Evolutionary conservation across 768 basidiomycete genomes (phyloP), one percentile per base, ranked within the genome.

Genomic region (Suillus paluster): DNA sequence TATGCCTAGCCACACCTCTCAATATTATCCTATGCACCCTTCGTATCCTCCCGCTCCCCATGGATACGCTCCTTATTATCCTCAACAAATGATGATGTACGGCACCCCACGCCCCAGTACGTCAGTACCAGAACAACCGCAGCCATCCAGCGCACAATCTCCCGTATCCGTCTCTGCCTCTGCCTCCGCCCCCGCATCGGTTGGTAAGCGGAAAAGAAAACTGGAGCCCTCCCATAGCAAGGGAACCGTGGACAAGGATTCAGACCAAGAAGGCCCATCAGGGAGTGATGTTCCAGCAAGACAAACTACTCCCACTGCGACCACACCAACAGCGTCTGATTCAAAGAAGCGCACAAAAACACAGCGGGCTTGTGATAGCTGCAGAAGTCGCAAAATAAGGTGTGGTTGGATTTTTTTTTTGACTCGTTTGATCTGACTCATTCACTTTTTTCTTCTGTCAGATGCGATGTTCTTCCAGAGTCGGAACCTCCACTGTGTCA

Each of bases 281-380:
- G 81, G 81, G 57, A 81, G 74, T 70, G 83, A 85, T 64, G 71
- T 59, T 53, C 53, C 69, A 10, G 77, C 78, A 62, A 76, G 79
- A 55, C 75, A 72, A 12, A 61, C 71, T 6, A 63, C 76, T 2
- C 39, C 72, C 63, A 39, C 76, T 68, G 59, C 78, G 64, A 41
- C 64, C 39, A 64, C 74, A 48, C 50, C 69, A 60, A 62, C 64
- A 58, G 21, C 79, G 60, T 75, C 80, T 62, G 92, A 94, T 71
- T 75, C 82, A 65, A 94, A 92, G 80, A 96, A 96, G 75, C 88
- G 94, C 59, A 93, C 92, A 14, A 97, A 97, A 79, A 97, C 93
- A 14, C 90, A 91, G 73, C 86, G 95, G 57, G 95, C 95, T 8
- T 97, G 95, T 71, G 95, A 97, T 73, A 91, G 90, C 42, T 96